Conservation (phyloP, 345 rosid genomes). For the Citrus trifoliata region DNA sequence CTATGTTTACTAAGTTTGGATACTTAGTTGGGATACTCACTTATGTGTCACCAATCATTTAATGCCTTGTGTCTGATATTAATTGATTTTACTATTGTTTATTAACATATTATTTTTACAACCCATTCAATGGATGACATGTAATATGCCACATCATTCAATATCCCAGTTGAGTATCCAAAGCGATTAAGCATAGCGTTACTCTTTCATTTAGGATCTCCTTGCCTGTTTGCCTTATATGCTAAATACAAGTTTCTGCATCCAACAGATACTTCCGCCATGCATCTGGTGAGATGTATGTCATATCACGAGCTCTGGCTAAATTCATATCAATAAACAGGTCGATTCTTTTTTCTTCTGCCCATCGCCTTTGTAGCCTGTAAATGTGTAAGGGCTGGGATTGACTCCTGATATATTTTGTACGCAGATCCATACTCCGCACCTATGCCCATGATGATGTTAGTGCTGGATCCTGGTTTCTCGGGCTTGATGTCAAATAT, state of each 20-base stretch:
- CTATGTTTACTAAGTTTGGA: no score
- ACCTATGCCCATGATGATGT: slow-evolving; percentile 71
- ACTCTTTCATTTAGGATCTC: neutral
- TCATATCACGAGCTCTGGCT: slow-evolving; percentile 63
- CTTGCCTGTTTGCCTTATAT: neutral
- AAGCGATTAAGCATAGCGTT: no score
- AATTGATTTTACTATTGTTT: no score
- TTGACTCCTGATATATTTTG: slow-evolving; percentile 2
- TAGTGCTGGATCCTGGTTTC: slow-evolving; percentile 76
- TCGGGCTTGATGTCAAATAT: slow-evolving; percentile 68
- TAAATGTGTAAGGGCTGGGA: neutral
- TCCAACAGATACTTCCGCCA: slow-evolving; percentile 66
- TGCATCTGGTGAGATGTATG: slow-evolving; percentile 80
- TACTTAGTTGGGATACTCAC: no score
- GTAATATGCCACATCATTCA: no score
- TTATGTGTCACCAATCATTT: no score
- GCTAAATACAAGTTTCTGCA: neutral
- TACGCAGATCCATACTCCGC: slow-evolving; percentile 55
- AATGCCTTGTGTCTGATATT: no score
- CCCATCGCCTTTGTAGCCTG: neutral
- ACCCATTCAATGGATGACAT: no score
- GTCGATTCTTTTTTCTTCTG: slow-evolving; percentile 30
- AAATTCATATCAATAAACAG: slow-evolving; percentile 67
- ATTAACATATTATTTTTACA: no score
- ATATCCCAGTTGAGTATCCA: no score